Evolutionary conservation across 2,329 filamentous ascomycete genomes (phyloP).

Genomic region (Anthostomella pinea): DNA sequence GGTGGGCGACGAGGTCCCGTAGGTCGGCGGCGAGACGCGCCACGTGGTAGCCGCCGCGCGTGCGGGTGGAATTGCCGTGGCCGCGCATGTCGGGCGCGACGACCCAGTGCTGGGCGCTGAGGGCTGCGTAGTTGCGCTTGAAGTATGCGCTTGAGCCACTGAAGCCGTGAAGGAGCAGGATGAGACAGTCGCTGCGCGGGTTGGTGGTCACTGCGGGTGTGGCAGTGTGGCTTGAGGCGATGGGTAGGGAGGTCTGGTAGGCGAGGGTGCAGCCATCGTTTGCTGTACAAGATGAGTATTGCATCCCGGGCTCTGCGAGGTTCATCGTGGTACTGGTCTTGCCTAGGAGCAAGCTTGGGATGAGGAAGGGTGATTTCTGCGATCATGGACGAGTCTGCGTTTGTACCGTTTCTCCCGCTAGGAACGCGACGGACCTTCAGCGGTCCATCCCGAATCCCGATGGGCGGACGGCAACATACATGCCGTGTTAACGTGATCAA

Average conservation of each 20-base stretch:
- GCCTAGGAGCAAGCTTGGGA: background rate
- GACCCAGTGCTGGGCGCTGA: constrained; percentile 33
- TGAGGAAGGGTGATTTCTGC: background rate
- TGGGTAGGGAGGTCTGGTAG: constrained; percentile 36
- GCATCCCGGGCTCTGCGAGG: constrained; percentile 23
- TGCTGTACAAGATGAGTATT: constrained; percentile 27
- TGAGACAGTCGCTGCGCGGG: constrained; percentile 22
- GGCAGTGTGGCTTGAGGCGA: too few relatives aligned
- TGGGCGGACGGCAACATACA: too few relatives aligned
- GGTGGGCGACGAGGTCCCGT: constrained; percentile 28
- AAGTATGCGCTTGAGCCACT: constrained; percentile 40
- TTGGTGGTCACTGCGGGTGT: constrained; percentile 15
- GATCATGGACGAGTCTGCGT: too few relatives aligned
- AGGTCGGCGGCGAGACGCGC: constrained; percentile 39
- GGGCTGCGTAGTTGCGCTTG: constrained; percentile 30
- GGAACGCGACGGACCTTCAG: too few relatives aligned
- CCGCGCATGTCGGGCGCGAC: constrained; percentile 40
- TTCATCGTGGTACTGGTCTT: constrained; percentile 4
- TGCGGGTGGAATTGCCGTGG: constrained; percentile 34
- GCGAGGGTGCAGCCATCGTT: constrained; percentile 35
- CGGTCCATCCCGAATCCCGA: too few relatives aligned
- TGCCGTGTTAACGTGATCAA: too few relatives aligned
- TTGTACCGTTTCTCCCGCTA: too few relatives aligned
- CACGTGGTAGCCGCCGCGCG: constrained; percentile 37
- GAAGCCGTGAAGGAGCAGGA: constrained; percentile 41